These are phyloP conservation scores for Russula olivacea DNA, from an alignment of 768 basidiomycete genomes.

Conservation along the genomic window DNA sequence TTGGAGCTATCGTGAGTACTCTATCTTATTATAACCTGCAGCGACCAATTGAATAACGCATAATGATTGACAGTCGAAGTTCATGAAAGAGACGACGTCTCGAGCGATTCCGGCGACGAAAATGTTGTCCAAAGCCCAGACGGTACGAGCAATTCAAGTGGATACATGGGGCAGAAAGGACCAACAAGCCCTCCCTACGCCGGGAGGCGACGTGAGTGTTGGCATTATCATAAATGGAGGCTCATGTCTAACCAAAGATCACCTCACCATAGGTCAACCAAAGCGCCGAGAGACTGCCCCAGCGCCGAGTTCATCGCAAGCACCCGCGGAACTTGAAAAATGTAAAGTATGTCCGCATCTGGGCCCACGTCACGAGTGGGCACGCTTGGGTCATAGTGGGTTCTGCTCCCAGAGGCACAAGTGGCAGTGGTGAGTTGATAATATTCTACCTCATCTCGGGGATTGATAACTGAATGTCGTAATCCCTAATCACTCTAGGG, in stretches of 20 bases:
- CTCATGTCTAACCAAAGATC: background rate
- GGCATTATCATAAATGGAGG: background rate
- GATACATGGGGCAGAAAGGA: background rate
- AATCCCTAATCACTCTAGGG: background rate
- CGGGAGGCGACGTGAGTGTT: background rate
- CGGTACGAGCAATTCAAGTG: too few species aligned
- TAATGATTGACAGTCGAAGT: background rate
- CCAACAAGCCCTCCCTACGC: background rate
- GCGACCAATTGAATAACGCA: too few species aligned
- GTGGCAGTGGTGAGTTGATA: background rate
- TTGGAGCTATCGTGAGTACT: background rate
- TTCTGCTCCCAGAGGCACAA: constrained; percentile 1
- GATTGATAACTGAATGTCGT: background rate
- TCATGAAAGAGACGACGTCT: background rate
- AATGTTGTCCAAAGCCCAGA: background rate
- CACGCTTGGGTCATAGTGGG: background rate
- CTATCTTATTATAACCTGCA: background rate
- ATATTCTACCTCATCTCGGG: background rate
- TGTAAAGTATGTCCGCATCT: background rate
- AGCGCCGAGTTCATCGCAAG: background rate
- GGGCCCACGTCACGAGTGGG: background rate
- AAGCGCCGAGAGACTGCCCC: too few species aligned
- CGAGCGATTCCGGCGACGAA: background rate
- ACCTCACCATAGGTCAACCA: background rate
- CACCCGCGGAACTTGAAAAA: too few species aligned